A percentile compares a stretch with the other conserved stretches of the same genome.
These are phyloP conservation scores for Tylopilus plumbeoviolaceoides DNA, from an alignment of 768 basidiomycete species.

Conservation along the genomic window DNA sequence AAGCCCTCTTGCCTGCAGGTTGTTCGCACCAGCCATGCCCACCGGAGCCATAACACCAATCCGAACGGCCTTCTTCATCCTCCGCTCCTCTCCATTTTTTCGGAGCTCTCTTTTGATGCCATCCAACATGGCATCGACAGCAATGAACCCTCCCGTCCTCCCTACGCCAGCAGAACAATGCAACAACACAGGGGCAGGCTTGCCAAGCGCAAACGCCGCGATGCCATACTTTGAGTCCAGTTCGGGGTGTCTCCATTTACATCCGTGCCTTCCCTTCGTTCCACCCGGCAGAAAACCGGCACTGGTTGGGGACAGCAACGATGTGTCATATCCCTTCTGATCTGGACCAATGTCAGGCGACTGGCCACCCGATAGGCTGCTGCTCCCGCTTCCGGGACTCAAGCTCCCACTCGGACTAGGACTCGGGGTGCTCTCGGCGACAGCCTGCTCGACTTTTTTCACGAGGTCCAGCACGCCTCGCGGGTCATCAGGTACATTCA, in stretches of 20 bases:
- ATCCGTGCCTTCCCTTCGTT: conserved; percentile 11
- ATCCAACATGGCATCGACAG: conserved; percentile 82
- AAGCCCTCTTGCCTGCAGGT: not conserved
- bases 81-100: conserved; percentile 27
- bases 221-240: conserved; percentile 56
- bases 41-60: not conserved
- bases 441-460: conserved; percentile 51
- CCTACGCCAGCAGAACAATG: conserved; percentile 97
- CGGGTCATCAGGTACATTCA: conserved; percentile 89
- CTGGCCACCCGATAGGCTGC: conserved; percentile 12
- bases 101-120: conserved; percentile 59
- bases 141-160: conserved; percentile 90
- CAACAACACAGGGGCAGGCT: conserved; percentile 58
- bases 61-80: conserved; percentile 2
- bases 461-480: conserved; percentile 71
- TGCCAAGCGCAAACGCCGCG: conserved; percentile 46
- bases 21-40: conserved; percentile 1
- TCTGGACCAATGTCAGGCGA: conserved; percentile 16
- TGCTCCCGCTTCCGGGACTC: conserved; percentile 17
- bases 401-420: conserved; percentile 26
- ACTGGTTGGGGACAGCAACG: conserved; percentile 18
- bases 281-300: conserved; percentile 1
- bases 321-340: not conserved
- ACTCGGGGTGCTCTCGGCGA: conserved; percentile 27
- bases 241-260: conserved; percentile 33